Percentiles rank a stretch among this genome's conserved stretches.
Evolutionary conservation across 73 alveolate species (phyloP).

Genomic region (Paramecium sonneborni): DNA sequence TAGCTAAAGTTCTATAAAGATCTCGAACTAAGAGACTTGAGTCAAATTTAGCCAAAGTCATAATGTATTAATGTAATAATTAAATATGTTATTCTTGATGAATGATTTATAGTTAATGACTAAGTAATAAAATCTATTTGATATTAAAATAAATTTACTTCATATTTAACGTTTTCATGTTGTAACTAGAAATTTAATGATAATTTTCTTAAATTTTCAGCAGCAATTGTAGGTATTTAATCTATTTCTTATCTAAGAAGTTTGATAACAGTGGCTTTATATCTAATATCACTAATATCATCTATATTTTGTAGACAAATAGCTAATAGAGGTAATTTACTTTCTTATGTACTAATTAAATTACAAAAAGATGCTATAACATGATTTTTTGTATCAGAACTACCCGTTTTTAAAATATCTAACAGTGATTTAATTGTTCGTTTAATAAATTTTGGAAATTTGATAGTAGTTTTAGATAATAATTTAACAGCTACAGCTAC

Average conservation of each 20-base stretch:
- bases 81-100: background rate
- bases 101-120: background rate
- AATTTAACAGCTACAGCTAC: slow-evolving; percentile 44
- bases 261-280: background rate
- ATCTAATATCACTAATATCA: slow-evolving; percentile 41
- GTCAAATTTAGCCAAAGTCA: background rate
- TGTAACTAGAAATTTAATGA: background rate
- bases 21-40: slow-evolving; percentile 13
- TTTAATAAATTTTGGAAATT: slow-evolving; percentile 21
- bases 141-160: background rate
- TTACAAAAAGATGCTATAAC: slow-evolving; percentile 33
- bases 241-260: background rate
- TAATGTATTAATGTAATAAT: background rate
- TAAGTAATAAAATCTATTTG: background rate
- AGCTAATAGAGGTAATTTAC: background rate
- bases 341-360: slow-evolving; percentile 9
- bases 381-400: slow-evolving; percentile 48
- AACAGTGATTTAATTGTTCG: slow-evolving; percentile 9
- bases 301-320: slow-evolving; percentile 16
- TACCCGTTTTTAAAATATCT: slow-evolving; percentile 23
- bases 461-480: background rate
- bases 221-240: slow-evolving; percentile 42
- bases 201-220: slow-evolving; percentile 34
- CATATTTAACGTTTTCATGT: slow-evolving; percentile 40
- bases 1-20: background rate